Base-by-base conservation (phyloP, 2,329 filamentous ascomycete genomes). In the Neophaeococcomyces aloes region DNA sequence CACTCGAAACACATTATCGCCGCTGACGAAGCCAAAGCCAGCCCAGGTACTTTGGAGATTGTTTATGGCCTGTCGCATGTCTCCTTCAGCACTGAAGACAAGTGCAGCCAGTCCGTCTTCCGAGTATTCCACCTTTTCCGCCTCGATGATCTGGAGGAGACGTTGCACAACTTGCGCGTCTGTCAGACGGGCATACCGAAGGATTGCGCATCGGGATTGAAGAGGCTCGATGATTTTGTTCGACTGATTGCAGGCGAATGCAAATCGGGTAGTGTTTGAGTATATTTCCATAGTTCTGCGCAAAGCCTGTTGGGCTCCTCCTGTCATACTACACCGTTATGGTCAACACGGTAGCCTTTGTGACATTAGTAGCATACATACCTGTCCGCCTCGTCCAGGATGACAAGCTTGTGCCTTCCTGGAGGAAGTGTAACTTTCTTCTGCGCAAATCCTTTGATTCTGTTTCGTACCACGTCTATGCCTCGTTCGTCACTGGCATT, bases 201-300 rank as follows among this genome's bases (percentile, higher is more conserved):
- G 75, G 60, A 98, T 96, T 15, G 91, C 91, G 62, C 91, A 98
- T 57, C 91, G 79, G 14, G 88, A 95, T 64, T 98, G 91, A 40
- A 98, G 72, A n/a, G 91, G 91, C 65, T 98, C 91, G 63, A 98
- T 98, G 61, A 98, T 96, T 68, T 96, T 98, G 70, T 96, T 98
- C 50, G 84, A 91, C 69, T 94, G 86, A 64, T 98, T 98, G 72
- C 91, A 98, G 2, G 91, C 91, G 59, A 98, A 98, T 0, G 91
- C 91, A 59, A 98, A 98, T 46, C 91, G 78, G 2, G 91, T 98
- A 1, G 91, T 98, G 50, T 87, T 82, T 32, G 86, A 93, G 69
- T 96, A 96, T 40, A 96, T 98, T 64, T 98, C 91, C 91, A 98
- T 98, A 0, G 91, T 98, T 50, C 91, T 75, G 54, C 91, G 78